Evolutionary conservation across 176 grass and related monocot species (phyloP), one percentile per base, ranked within the genome.

Genomic region (Echinochloa phyllopogon): DNA sequence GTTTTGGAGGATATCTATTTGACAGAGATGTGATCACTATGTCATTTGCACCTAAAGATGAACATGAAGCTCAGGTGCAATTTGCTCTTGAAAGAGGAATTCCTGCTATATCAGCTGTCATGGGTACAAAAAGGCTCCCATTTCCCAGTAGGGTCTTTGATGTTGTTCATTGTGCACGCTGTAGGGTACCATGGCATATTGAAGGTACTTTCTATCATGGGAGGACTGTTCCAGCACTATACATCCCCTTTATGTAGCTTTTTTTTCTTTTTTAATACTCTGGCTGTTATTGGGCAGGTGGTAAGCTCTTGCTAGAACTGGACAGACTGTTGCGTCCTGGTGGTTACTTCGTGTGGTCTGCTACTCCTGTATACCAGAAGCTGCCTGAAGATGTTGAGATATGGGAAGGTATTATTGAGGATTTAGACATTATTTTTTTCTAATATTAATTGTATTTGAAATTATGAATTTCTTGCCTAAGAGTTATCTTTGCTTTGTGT

Each of bases 41-140:
- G 92, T 97, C 95, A 29, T 91, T 94, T 66, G 95, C 95, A 64
- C 92, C 95, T 5, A 97, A 94, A 89, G 95, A 97, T 63, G 95
- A 97, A 79, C 95, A 93, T 65, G 95, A 97, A 60, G 90, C 95
- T 48, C 92, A 97, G 80, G 92, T 94, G 59, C 92, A 97, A 60
- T 97, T 97, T 90, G 94, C 92, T 45, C 90, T 97, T 37, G 94
- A 97, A 82, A 94, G 91, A 92, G 94, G 94, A 41, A 97, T 97
- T 44, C 94, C 94, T 72, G 95, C 95, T 70, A 89, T 97, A 85
- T 97, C 92, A 83, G 90, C 92, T 59, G 92, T 97, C 65, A 97
- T 97, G 92, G 95, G 95, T 44, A 97, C 95, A 2, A 89, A 92
- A 80, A 97, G 92, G 57, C 95, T 97, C 81, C 95, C 95, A 71